Percentiles rank a stretch among this genome's conserved stretches.
Evolutionary conservation across 768 basidiomycete genomes (phyloP).

Genomic region (Collybia sordida): DNA sequence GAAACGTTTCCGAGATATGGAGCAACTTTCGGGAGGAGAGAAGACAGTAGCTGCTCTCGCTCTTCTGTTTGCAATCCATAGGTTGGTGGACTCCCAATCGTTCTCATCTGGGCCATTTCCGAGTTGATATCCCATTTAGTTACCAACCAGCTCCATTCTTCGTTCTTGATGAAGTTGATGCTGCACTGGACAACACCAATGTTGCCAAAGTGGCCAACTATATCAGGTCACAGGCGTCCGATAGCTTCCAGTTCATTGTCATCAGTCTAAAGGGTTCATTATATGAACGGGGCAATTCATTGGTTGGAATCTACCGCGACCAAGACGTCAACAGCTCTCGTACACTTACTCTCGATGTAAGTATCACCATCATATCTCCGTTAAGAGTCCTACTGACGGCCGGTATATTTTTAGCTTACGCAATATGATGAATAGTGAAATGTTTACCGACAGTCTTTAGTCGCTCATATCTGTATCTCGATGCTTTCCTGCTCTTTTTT

Average conservation of each 20-base stretch:
- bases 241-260: constrained; percentile 92
- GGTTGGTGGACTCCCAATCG: constrained; percentile 39
- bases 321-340: constrained; percentile 92
- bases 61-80: constrained; percentile 94
- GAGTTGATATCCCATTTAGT: constrained; percentile 35
- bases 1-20: constrained; percentile 99
- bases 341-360: constrained; percentile 89
- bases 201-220: constrained; percentile 95
- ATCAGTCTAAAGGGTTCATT: constrained; percentile 95
- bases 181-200: constrained; percentile 98
- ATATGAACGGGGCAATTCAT: constrained; percentile 85
- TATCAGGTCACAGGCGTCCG: constrained; percentile 81
- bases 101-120: neutral
- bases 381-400: neutral
- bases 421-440: constrained; percentile 56
- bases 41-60: constrained; percentile 99
- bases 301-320: constrained; percentile 93
- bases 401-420: constrained; percentile 40
- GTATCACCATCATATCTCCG: constrained; percentile 15
- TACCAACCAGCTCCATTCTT: constrained; percentile 98
- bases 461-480: neutral
- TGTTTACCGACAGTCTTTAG: neutral
- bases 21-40: constrained; percentile 96
- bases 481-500: neutral
- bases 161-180: constrained; percentile 98